These are phyloP conservation scores for Scedosporium boydii DNA, from an alignment of 2,329 filamentous ascomycete species.

Conservation along the genomic window DNA sequence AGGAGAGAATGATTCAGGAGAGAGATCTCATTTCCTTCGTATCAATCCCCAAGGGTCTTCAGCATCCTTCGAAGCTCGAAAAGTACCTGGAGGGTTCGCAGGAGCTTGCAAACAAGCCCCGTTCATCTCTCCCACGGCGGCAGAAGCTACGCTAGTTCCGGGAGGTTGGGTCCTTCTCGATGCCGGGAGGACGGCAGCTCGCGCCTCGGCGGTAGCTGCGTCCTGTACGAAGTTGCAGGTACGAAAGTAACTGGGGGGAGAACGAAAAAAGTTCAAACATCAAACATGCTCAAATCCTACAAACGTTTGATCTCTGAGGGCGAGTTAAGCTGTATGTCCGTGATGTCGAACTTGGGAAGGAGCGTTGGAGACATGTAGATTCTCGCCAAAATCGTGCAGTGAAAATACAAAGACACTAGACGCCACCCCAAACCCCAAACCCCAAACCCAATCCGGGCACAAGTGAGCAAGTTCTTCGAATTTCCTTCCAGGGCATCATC, in stretches of 20 bases:
- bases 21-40: background rate
- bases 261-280: background rate
- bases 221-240: no score
- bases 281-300: background rate
- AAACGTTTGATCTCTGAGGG: background rate
- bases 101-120: no score
- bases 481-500: background rate
- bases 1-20: background rate
- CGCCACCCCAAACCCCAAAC: no score
- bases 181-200: no score
- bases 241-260: no score
- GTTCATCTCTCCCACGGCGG: no score
- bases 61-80: no score
- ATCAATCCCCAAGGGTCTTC: background rate
- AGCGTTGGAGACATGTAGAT: background rate
- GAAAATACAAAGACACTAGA: background rate
- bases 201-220: no score
- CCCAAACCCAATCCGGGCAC: background rate
- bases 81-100: background rate
- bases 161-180: no score
- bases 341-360: background rate
- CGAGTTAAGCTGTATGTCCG: background rate
- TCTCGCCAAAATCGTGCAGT: background rate
- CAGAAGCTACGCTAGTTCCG: no score
- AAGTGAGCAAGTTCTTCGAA: slow-evolving; percentile 9